Evolutionary conservation across 768 basidiomycete genomes (phyloP).

Genomic region (Lentinula sp.): DNA sequence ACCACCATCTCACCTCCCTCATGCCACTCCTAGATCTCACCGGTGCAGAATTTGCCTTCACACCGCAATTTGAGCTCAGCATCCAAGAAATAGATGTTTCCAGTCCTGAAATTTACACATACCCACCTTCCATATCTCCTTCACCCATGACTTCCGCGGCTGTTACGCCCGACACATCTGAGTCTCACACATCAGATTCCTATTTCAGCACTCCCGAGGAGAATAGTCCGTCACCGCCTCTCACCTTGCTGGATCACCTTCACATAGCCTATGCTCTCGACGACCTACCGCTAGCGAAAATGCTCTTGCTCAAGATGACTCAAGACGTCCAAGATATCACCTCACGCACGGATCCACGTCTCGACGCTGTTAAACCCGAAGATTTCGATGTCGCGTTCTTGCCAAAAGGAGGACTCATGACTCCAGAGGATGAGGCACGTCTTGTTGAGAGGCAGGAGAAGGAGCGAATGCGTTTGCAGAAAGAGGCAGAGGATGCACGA

Average conservation of each 20-base stretch:
- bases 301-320: constrained; percentile 52
- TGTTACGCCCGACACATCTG: background rate
- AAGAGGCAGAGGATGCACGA: background rate
- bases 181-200: background rate
- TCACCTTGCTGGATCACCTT: constrained; percentile 54
- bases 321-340: constrained; percentile 50
- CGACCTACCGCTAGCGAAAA: constrained; percentile 60
- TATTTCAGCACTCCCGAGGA: background rate
- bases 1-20: background rate
- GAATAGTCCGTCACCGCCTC: constrained; percentile 17
- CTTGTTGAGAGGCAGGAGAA: constrained; percentile 25
- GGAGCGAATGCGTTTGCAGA: constrained; percentile 21
- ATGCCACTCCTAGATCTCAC: constrained; percentile 1
- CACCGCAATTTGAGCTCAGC: background rate
- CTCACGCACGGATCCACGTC: constrained; percentile 55
- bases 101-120: background rate
- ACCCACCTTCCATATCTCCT: background rate
- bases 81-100: background rate
- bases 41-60: background rate
- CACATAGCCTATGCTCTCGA: constrained; percentile 64
- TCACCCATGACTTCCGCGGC: background rate
- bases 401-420: constrained; percentile 28
- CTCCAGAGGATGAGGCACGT: constrained; percentile 24
- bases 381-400: constrained; percentile 34
- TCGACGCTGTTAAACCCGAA: constrained; percentile 50